Percentiles rank a stretch among this genome's conserved stretches.
These are phyloP conservation scores for Cladophialophora yegresii DNA, from an alignment of 2,329 filamentous ascomycete species.

Conservation along the genomic window DNA sequence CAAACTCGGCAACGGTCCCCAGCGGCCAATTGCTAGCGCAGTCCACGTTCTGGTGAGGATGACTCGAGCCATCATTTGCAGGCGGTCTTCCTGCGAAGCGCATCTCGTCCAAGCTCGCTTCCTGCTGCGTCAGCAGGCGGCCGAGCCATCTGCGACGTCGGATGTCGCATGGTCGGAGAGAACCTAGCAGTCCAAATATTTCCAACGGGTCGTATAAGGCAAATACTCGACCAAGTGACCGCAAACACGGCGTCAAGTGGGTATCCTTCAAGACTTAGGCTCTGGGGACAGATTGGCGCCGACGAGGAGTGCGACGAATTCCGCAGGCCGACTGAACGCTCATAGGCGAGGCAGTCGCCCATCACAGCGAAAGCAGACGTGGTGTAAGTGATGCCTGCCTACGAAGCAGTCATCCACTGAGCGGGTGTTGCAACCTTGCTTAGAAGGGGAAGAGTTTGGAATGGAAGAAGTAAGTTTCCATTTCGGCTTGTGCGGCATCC, in stretches of 20 bases:
- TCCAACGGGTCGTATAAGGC: no score
- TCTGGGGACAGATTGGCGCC: background rate
- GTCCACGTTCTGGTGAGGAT: background rate
- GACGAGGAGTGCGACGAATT: background rate
- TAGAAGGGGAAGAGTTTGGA: background rate
- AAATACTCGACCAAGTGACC: no score
- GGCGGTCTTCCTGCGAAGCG: background rate
- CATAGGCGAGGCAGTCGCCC: background rate
- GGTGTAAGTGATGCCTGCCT: background rate
- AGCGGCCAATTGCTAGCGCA: background rate
- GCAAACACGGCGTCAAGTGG: no score
- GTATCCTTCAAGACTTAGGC: no score
- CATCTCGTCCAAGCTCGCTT: no score
- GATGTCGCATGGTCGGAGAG: no score
- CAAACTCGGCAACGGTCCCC: no score
- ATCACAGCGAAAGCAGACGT: background rate
- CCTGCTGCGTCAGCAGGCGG: background rate
- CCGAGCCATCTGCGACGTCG: no score
- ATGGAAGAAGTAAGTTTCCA: background rate
- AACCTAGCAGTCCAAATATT: no score
- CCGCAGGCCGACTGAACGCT: background rate
- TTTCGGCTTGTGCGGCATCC: background rate
- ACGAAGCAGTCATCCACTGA: background rate
- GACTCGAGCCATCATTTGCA: background rate
- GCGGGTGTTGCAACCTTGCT: background rate